Evolutionary conservation across 2,329 filamentous ascomycete species (phyloP), one percentile per base, ranked within the genome.

Genomic region (Phaeomoniella chlamydospora): DNA sequence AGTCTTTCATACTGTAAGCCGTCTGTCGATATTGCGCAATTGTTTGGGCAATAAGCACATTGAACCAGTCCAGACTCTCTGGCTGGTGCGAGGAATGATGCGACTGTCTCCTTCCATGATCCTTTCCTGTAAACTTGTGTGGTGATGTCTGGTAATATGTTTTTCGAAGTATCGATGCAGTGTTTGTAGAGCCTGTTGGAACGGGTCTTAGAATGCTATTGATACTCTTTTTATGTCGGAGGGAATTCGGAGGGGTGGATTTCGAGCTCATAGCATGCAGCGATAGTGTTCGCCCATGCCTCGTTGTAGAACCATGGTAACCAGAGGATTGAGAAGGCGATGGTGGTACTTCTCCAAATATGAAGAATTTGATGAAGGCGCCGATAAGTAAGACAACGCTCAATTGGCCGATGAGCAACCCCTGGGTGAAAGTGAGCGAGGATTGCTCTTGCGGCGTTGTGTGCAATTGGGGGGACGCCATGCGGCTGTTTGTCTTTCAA

Each of bases 351-450:
- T 96, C 90, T 48, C 90, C 90, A 54, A 98, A 96, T 53, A 98
- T 96, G 72, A 98, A 98, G 73, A 94, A 98, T 56, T 94, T 94
- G 59, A 98, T 96, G 61, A 98, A 96, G 46, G 81, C 84, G 44
- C 86, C 87, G 42, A 98, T 75, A 29, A 98, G 70, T 15, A 96
- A 65, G 11, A 94, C 83, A 32, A 98, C 82, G 2, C 86, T 93
- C 35, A 98, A 69, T 58, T 98, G 90, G 34, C 90, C 90, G 18
- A 96, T 69, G 34, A 98, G 75, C 47, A 98, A 80, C 17, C 90
- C 90, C 55, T 94, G 85, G 0, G 85, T 93, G 57, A 96, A 96
- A 4, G 32, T 26, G 22, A 26, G 22, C 22, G 22, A 26, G n/a
- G 22, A 6, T 26, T 26, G 22, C 22, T 26, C 22, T 26, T 26